Percentiles rank a stretch among this genome's conserved stretches.
phyloP scores from a whole-genome alignment of 176 grass and related monocot species.

The Oryza brachyantha region DNA sequence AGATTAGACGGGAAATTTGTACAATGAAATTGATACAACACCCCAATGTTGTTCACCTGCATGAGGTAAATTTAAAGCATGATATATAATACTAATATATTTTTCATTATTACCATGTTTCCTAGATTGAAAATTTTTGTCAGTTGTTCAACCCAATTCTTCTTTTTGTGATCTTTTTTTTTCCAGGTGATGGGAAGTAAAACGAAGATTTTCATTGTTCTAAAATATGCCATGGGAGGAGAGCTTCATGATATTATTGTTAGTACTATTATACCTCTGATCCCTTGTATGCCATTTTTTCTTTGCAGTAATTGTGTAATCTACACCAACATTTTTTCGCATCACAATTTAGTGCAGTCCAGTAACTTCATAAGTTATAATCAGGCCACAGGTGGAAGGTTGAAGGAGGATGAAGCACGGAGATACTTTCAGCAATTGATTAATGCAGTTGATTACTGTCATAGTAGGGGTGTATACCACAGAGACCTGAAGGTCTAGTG shows the following conservation, averaged over 20 bases:
- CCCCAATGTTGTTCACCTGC: conserved; percentile 86
- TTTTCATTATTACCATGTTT: background rate
- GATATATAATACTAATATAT: background rate
- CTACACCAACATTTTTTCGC: background rate
- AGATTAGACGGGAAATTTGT: conserved; percentile 93
- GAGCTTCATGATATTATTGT: conserved; percentile 98
- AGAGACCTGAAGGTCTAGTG: conserved; percentile 81
- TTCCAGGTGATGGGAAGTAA: conserved; percentile 97
- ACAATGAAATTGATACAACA: conserved; percentile 96
- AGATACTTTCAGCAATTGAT: conserved; percentile 96
- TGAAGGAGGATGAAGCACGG: conserved; percentile 90
- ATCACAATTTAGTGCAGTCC: background rate
- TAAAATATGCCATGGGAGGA: conserved; percentile 93
- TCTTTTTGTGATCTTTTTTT: background rate
- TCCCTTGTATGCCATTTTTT: background rate
- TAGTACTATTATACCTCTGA: conserved; percentile 29
- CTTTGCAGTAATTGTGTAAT: background rate
- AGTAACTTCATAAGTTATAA: background rate
- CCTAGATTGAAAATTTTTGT: background rate
- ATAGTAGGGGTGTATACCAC: conserved; percentile 96
- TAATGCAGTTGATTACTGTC: conserved; percentile 91
- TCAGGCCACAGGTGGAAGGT: conserved; percentile 56
- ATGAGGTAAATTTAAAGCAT: conserved; percentile 63
- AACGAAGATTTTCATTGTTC: conserved; percentile 90
- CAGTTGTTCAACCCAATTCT: background rate